Percentiles rank a stretch among this genome's conserved stretches.
Conservation (phyloP, 805 yeast species). For the Metschnikowia gelsemii region DNA sequence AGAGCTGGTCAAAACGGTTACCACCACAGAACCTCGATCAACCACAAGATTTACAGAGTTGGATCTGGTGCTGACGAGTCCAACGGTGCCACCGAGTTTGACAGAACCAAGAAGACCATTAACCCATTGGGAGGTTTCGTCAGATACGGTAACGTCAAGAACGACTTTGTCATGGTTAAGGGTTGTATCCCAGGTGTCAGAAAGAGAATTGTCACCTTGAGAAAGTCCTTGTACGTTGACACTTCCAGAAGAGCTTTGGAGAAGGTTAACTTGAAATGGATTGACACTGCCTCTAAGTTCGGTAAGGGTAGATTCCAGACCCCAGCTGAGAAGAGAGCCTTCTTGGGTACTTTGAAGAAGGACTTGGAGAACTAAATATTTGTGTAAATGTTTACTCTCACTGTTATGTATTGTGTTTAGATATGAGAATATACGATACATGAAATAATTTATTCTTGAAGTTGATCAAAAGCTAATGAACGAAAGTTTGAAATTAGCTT, state of each 20-base stretch:
- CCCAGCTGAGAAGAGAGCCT: slow-evolving; percentile 99
- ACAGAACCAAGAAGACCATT: slow-evolving; percentile 99
- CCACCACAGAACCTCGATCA: slow-evolving; percentile 99
- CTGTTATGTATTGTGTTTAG: slow-evolving; percentile 12
- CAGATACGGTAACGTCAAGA: slow-evolving; percentile 96
- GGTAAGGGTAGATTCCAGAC: slow-evolving; percentile 99
- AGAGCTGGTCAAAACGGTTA: slow-evolving; percentile 99
- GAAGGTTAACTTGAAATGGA: slow-evolving; percentile 97
- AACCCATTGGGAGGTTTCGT: slow-evolving; percentile 99
- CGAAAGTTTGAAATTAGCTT: too few species aligned
- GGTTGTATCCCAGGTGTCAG: slow-evolving; percentile 99
- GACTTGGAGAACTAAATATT: slow-evolving; percentile 58
- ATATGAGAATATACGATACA: slow-evolving; percentile 18
- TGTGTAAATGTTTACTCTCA: not conserved
- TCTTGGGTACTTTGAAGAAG: slow-evolving; percentile 99
- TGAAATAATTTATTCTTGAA: too few species aligned
- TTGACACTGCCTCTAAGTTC: slow-evolving; percentile 99
- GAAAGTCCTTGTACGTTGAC: slow-evolving; percentile 97
- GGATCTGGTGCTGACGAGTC: slow-evolving; percentile 96
- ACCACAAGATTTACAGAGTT: slow-evolving; percentile 99
- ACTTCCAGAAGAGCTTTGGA: slow-evolving; percentile 97
- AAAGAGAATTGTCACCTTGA: slow-evolving; percentile 98
- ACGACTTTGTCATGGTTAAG: slow-evolving; percentile 96
- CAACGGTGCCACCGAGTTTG: slow-evolving; percentile 94
- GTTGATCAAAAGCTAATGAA: not conserved